phyloP scores from a whole-genome alignment of 768 basidiomycete genomes.

The Kwoniella sp. region DNA sequence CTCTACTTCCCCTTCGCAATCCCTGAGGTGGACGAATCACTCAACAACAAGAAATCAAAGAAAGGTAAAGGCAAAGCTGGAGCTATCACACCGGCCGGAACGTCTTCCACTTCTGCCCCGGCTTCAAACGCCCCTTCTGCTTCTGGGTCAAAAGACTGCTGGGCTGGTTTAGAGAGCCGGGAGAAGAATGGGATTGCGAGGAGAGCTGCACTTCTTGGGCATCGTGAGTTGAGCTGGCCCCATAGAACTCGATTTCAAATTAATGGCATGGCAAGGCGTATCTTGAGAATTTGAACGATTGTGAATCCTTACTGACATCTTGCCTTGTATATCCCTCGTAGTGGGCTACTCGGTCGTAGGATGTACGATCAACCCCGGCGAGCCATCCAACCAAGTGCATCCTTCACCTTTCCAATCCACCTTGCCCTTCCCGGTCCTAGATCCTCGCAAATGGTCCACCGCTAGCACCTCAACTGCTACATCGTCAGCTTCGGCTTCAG shows the following conservation, averaged over 20 bases:
- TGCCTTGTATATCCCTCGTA: too few relatives aligned
- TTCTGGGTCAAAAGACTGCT: constrained; percentile 28
- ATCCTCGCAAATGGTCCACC: constrained; percentile 33
- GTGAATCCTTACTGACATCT: background rate
- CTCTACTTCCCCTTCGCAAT: constrained; percentile 48
- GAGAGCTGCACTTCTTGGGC: constrained; percentile 38
- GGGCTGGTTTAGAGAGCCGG: constrained; percentile 33
- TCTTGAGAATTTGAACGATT: background rate
- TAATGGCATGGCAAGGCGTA: background rate
- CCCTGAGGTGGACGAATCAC: constrained; percentile 1
- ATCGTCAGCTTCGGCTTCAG: constrained; percentile 8
- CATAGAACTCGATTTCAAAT: background rate
- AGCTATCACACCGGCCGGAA: constrained; percentile 3
- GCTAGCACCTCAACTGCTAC: constrained; percentile 1
- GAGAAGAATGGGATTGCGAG: constrained; percentile 38
- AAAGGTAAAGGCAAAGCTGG: constrained; percentile 42
- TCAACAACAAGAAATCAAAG: constrained; percentile 27
- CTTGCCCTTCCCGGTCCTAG: constrained; percentile 46
- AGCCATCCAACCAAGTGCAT: constrained; percentile 34
- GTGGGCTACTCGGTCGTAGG: constrained; percentile 50
- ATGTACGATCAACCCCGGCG: constrained; percentile 35
- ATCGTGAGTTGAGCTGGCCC: constrained; percentile 34
- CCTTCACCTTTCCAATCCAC: constrained; percentile 39
- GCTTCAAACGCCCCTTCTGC: too few relatives aligned
- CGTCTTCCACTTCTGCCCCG: background rate